These are phyloP conservation scores for Phlegmacium glaucopus DNA, from an alignment of 768 basidiomycete genomes.

Conservation along the genomic window DNA sequence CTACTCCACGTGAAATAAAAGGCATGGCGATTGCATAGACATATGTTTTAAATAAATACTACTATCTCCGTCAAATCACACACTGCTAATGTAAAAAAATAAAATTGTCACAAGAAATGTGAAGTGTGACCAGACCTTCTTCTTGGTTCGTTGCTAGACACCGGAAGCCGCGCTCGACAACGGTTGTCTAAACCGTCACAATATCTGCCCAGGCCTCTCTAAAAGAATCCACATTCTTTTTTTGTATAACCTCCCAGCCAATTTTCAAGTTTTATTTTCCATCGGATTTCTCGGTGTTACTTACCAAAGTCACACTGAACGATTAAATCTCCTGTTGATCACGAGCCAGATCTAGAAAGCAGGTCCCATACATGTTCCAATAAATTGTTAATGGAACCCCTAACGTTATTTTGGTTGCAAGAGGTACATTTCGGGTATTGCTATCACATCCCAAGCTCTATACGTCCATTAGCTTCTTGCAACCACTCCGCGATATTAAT, in stretches of 20 bases:
- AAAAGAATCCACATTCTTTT: constrained; percentile 5
- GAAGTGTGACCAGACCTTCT: constrained; percentile 4
- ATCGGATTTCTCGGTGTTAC: constrained; percentile 21
- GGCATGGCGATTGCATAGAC: constrained; percentile 1
- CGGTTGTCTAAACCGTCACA: constrained; percentile 13
- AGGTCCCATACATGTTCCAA: constrained; percentile 19
- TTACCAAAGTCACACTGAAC: constrained; percentile 7
- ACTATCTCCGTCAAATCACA: constrained; percentile 11
- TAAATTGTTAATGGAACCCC: constrained; percentile 26
- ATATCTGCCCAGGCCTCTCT: constrained; percentile 5
- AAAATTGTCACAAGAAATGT: constrained; percentile 3
- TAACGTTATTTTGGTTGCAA: constrained; percentile 30
- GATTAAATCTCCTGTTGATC: constrained; percentile 20
- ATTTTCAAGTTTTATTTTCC: neutral
- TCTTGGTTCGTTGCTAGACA: constrained; percentile 20
- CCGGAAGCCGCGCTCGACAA: constrained; percentile 14
- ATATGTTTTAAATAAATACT: constrained; percentile 8
- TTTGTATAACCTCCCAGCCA: neutral
- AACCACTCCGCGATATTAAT: constrained; percentile 18
- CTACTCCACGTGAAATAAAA: neutral
- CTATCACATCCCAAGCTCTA: constrained; percentile 23
- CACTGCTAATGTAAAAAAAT: too few species aligned
- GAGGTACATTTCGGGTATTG: constrained; percentile 31
- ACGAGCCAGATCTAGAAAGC: constrained; percentile 18
- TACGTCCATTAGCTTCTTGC: constrained; percentile 17